Base-by-base conservation (phyloP, 805 yeast species). In the Candida stauntonica region DNA sequence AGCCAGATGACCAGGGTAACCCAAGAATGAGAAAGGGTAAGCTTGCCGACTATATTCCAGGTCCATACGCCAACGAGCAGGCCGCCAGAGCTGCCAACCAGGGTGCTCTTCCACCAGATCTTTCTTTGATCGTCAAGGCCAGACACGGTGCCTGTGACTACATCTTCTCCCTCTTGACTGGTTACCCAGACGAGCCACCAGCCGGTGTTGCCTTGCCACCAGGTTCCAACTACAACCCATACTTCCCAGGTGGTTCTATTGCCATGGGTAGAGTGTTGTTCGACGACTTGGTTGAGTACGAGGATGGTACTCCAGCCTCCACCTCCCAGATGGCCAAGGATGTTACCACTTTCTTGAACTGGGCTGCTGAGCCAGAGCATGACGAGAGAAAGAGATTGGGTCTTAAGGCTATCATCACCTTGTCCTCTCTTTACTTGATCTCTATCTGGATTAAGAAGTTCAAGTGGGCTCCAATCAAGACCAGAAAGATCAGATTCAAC, bases 271-370 rank as follows among this genome's bases (percentile, higher is more conserved):
- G 99, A 73, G 98, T 91, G 44, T 75, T 93, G 66, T 93, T 89
- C 56, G 99, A 93, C 63, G 99, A 86, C 51, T 75, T 93, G 61
- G 99, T 93, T 50, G 99, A 93, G 74, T 93, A 81, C 70, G 99
- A 93, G 66, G 99, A 93, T 65, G 99, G 99, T 62, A 93, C 99
- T 44, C 96, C 95, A 44, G 98, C 99, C 38, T 81, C 98, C 38
- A 84, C 98, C 48, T 82, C 98, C 41, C 99, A 93, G 75, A 89
- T 91, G 98, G 99, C 99, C 54, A 93, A 93, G 77, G 99, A 93
- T 67, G 99, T 93, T 41, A 71, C 87, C 47, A 80, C 87, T 38
- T 93, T 93, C 83, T 80, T 93, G 66, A 85, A 89, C 77, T 93
- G 99, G 99, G 87, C 96, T 50, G 72, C 96, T 43, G 96, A 88